Percentiles rank a stretch among this genome's conserved stretches.
phyloP scores from a whole-genome alignment of 345 rosid species.

The Lepidium aucheri region DNA sequence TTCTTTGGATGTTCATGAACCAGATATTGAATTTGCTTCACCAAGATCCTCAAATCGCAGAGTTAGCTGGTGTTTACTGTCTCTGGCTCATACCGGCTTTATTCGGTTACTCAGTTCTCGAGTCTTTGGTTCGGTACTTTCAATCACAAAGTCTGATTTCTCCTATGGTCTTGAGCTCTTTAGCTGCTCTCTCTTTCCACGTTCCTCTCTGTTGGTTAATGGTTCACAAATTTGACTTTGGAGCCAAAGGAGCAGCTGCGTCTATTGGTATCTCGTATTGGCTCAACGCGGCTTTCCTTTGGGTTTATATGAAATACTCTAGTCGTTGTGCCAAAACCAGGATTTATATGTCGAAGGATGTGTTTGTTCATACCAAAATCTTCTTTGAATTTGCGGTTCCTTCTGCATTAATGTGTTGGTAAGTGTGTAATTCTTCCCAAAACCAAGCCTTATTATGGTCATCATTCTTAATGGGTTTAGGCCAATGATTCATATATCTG shows the following conservation, averaged over 20 bases:
- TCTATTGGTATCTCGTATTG: conserved; percentile 18
- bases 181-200: conserved; percentile 14
- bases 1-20: conserved; percentile 27
- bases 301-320: conserved; percentile 29
- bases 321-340: not conserved
- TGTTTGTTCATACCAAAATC: conserved; percentile 14
- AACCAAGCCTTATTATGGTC: not conserved
- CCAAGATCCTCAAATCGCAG: conserved; percentile 28
- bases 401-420: conserved; percentile 33
- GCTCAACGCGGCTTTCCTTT: conserved; percentile 21
- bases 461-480: not conserved
- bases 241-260: conserved; percentile 25
- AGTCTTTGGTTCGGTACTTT: conserved; percentile 21
- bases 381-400: conserved; percentile 28
- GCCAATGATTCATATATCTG: not conserved
- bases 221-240: conserved; percentile 22
- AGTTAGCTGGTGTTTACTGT: conserved; percentile 15
- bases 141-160: conserved; percentile 22
- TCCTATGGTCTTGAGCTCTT: conserved; percentile 29
- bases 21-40: conserved; percentile 16
- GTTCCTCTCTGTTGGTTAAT: conserved; percentile 26
- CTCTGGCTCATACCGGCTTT: conserved; percentile 25
- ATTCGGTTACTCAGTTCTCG: conserved; percentile 25
- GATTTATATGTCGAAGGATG: conserved; percentile 13
- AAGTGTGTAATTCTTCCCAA: not conserved